Conservation (phyloP, 371 early-diverging fungal species). For the Entomophthora muscae region DNA sequence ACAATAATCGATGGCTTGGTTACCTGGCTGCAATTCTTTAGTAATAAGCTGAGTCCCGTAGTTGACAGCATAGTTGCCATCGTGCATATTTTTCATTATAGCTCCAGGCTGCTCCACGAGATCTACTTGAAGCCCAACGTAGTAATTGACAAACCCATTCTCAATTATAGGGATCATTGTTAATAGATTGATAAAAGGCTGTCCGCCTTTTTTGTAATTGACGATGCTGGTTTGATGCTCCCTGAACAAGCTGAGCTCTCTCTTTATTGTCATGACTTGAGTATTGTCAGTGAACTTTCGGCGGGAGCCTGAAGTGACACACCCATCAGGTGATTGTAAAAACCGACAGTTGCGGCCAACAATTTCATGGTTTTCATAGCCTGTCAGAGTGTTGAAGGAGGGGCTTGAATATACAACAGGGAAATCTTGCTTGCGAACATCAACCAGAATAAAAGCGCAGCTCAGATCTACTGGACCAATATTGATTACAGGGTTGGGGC, state of each 20-base stretch:
- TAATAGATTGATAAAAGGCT: conserved; percentile 51
- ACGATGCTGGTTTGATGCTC: conserved; percentile 44
- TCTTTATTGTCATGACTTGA: conserved; percentile 30
- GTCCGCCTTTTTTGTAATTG: conserved; percentile 47
- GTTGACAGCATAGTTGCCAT: conserved; percentile 32
- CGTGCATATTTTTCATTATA: conserved; percentile 36
- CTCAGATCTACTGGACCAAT: conserved; percentile 47
- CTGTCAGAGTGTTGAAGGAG: conserved; percentile 42
- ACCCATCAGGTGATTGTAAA: conserved; percentile 35
- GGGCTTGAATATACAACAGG: conserved; percentile 44
- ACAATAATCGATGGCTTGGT: conserved; percentile 18
- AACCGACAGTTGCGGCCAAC: conserved; percentile 53
- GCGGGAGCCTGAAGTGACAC: conserved; percentile 26
- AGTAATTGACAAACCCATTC: conserved; percentile 28
- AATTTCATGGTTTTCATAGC: conserved; percentile 31
- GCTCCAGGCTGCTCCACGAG: conserved; percentile 46
- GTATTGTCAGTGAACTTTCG: conserved; percentile 37
- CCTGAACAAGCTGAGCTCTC: conserved; percentile 23
- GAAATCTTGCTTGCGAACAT: conserved; percentile 27
- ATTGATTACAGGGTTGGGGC: conserved; percentile 36
- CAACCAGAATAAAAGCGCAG: conserved; percentile 33
- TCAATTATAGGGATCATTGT: conserved; percentile 41
- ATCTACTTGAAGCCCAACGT: conserved; percentile 48
- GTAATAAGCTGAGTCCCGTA: conserved; percentile 15
- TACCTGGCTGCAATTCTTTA: conserved; percentile 19